These are phyloP conservation scores for Aureobasidium sp. DNA, from an alignment of 2,329 filamentous ascomycete genomes.

Conservation along the genomic window DNA sequence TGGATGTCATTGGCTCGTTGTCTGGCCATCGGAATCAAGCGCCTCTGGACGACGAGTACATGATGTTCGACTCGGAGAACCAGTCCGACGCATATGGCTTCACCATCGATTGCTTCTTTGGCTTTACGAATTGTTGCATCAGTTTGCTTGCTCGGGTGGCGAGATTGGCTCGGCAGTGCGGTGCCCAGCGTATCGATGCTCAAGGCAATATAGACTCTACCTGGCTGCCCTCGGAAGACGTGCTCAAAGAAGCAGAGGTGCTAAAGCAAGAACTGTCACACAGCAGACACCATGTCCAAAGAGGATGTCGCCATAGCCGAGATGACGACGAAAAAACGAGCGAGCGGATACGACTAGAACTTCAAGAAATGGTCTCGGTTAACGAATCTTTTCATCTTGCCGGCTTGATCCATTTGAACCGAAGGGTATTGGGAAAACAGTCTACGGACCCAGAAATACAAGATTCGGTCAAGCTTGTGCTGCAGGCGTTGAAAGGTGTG, in stretches of 20 bases:
- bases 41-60: constrained; percentile 36
- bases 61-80: constrained; percentile 41
- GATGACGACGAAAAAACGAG: constrained; percentile 33
- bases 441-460: constrained; percentile 55
- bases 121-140: constrained; percentile 67
- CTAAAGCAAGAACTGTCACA: constrained; percentile 57
- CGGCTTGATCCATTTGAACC: constrained; percentile 66
- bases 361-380: constrained; percentile 59
- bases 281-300: constrained; percentile 38
- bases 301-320: constrained; percentile 34
- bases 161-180: constrained; percentile 62
- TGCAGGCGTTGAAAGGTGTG: constrained; percentile 56
- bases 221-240: constrained; percentile 53
- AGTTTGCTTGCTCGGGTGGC: constrained; percentile 66
- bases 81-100: constrained; percentile 54
- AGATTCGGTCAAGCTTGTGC: constrained; percentile 55
- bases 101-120: constrained; percentile 73
- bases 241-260: constrained; percentile 50
- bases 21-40: constrained; percentile 46
- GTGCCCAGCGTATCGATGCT: constrained; percentile 55
- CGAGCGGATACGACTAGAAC: constrained; percentile 26
- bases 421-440: constrained; percentile 61
- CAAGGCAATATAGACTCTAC: constrained; percentile 44
- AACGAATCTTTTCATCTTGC: constrained; percentile 78
- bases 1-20: constrained; percentile 71